phyloP scores from a whole-genome alignment of 208 protist species.

The Trypanosoma lewisi region DNA sequence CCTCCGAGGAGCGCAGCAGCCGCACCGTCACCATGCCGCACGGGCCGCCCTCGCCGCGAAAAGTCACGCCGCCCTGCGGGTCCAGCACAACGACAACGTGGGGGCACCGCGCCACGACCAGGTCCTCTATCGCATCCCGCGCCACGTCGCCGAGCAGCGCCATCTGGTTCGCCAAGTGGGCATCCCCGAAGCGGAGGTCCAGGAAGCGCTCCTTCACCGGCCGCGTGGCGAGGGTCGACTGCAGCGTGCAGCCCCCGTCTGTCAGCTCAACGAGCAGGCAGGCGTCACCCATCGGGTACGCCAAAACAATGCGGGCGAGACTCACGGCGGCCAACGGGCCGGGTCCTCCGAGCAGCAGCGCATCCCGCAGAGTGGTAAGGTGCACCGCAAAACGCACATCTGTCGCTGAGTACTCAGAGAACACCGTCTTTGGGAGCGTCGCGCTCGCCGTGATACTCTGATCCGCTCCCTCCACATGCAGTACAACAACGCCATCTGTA shows the following conservation, averaged over 20 bases:
- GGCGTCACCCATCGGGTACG: conserved; percentile 50
- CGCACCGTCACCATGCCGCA: conserved; percentile 52
- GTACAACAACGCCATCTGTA: conserved; percentile 46
- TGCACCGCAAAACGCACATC: conserved; percentile 57
- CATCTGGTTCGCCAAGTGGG: conserved; percentile 37
- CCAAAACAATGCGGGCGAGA: conserved; percentile 37
- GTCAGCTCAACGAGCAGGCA: conserved; percentile 67
- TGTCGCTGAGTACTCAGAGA: conserved; percentile 71
- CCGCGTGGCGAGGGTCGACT: conserved; percentile 62
- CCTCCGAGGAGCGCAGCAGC: conserved; percentile 40
- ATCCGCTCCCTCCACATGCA: conserved; percentile 72
- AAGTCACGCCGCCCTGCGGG: conserved; percentile 34
- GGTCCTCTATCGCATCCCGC: conserved; percentile 59
- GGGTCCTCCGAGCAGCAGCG: conserved; percentile 63
- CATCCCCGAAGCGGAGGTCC: conserved; percentile 64
- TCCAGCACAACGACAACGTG: conserved; percentile 34
- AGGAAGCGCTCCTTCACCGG: conserved; percentile 54
- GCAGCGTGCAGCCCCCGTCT: conserved; percentile 39
- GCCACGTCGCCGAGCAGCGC: conserved; percentile 52
- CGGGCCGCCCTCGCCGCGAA: conserved; percentile 53
- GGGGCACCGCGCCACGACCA: conserved; percentile 56
- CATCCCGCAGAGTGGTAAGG: conserved; percentile 62
- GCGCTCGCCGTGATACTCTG: conserved; percentile 76
- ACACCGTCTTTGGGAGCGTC: conserved; percentile 59
- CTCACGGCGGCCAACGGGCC: conserved; percentile 15